Evolutionary conservation across 805 yeast species (phyloP).

Genomic region (Candida schatavii): DNA sequence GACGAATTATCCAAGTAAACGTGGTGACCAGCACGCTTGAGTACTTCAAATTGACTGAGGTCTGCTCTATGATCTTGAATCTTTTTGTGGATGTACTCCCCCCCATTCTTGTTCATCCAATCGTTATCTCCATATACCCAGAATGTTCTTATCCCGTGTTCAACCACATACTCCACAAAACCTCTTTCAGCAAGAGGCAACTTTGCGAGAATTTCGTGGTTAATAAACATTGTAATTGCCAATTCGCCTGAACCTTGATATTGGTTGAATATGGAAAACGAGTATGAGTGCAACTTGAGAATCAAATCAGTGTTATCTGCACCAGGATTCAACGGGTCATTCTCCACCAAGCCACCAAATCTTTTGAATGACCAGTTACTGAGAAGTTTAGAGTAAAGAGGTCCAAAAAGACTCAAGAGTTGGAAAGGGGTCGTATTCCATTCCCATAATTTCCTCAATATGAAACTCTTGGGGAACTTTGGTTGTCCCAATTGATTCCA

Average conservation of each 20-base stretch:
- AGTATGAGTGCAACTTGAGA: slow-evolving; percentile 37
- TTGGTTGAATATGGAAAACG: slow-evolving; percentile 41
- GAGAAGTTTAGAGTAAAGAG: slow-evolving; percentile 37
- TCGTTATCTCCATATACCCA: slow-evolving; percentile 44
- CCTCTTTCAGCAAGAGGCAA: slow-evolving; percentile 42
- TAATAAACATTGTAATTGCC: slow-evolving; percentile 40
- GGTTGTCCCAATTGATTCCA: slow-evolving; percentile 39
- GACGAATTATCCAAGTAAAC: slow-evolving; percentile 40
- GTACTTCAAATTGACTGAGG: slow-evolving; percentile 17
- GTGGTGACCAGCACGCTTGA: slow-evolving; percentile 42
- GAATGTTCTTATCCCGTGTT: slow-evolving; percentile 20
- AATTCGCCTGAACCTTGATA: slow-evolving; percentile 43
- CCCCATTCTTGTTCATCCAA: slow-evolving; percentile 44
- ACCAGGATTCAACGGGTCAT: slow-evolving; percentile 4
- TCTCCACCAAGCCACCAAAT: slow-evolving; percentile 27
- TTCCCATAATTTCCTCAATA: slow-evolving; percentile 36
- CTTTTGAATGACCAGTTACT: slow-evolving; percentile 42
- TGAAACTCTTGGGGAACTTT: slow-evolving; percentile 30
- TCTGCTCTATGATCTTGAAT: slow-evolving; percentile 16
- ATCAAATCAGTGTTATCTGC: slow-evolving; percentile 19
- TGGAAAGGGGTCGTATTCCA: slow-evolving; percentile 39
- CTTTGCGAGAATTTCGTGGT: slow-evolving; percentile 37
- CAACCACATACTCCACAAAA: slow-evolving; percentile 25
- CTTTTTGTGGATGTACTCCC: slow-evolving; percentile 28
- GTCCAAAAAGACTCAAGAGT: slow-evolving; percentile 36